These are phyloP conservation scores for Glutinoglossum americanum DNA, from an alignment of 495 filamentous ascomycete species.

Conservation along the genomic window DNA sequence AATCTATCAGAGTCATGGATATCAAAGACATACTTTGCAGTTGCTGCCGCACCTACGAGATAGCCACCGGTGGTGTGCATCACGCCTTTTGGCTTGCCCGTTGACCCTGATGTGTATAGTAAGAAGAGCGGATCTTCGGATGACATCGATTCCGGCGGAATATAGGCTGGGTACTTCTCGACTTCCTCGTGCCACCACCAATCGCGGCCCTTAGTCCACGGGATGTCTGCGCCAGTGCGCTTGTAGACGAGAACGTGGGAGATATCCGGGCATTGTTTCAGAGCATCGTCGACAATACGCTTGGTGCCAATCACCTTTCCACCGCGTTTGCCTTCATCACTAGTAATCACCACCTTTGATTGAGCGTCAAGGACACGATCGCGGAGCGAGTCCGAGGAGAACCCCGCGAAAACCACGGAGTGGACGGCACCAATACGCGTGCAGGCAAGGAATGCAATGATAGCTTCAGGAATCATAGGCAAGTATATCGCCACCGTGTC, in stretches of 20 bases:
- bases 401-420: conserved; percentile 96
- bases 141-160: conserved; percentile 66
- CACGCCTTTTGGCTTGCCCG: conserved; percentile 95
- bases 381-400: conserved; percentile 88
- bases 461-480: conserved; percentile 94
- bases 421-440: conserved; percentile 86
- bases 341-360: conserved; percentile 83
- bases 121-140: conserved; percentile 95
- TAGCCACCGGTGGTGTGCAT: conserved; percentile 97
- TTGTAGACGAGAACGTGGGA: conserved; percentile 74
- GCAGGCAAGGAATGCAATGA: conserved; percentile 81
- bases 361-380: conserved; percentile 85
- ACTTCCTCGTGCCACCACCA: conserved; percentile 97
- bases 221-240: conserved; percentile 84
- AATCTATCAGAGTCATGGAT: conserved; percentile 83
- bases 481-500: conserved; percentile 96
- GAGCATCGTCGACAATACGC: conserved; percentile 95
- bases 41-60: conserved; percentile 74
- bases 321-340: conserved; percentile 92
- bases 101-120: conserved; percentile 94
- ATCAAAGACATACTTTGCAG: conserved; percentile 97
- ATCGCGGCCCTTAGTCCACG: conserved; percentile 75
- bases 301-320: conserved; percentile 97
- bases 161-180: conserved; percentile 82
- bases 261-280: conserved; percentile 92